Conservation (phyloP, 169 alveolate genomes). For the Plasmodium falciparum region DNA sequence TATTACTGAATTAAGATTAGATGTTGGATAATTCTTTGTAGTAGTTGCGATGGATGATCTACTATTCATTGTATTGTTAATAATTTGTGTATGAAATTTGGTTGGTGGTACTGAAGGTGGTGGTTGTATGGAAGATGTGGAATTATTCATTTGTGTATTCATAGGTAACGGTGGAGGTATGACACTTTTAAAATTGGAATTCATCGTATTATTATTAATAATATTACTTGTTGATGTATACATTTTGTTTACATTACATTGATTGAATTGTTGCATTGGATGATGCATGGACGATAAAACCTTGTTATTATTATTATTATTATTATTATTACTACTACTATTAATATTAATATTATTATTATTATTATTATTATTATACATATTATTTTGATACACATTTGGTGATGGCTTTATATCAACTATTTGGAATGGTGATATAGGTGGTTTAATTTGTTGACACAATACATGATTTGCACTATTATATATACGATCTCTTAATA, state of each 20-base stretch:
- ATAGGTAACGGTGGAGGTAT: too few relatives aligned
- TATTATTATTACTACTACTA: neutral
- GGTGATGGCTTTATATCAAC: constrained; percentile 70
- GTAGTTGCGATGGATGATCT: constrained; percentile 12
- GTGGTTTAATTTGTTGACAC: constrained; percentile 56
- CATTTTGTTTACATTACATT: neutral
- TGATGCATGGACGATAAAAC: neutral
- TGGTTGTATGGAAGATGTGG: neutral
- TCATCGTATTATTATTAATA: too few relatives aligned
- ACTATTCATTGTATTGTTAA: neutral
- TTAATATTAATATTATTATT: neutral
- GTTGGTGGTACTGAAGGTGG: constrained; percentile 1
- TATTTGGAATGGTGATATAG: constrained; percentile 77
- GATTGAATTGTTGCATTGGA: neutral
- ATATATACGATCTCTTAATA: constrained; percentile 80
- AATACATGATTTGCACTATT: constrained; percentile 82
- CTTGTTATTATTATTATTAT: neutral
- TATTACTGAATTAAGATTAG: too few relatives aligned
- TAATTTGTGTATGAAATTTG: neutral
- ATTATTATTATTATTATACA: neutral
- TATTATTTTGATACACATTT: constrained; percentile 3
- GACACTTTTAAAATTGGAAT: too few relatives aligned
- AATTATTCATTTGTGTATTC: too few relatives aligned
- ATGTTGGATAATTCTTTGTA: neutral
- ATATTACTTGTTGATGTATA: neutral